phyloP scores from a whole-genome alignment of 208 protist species.

The Wallacemonas sp. region DNA sequence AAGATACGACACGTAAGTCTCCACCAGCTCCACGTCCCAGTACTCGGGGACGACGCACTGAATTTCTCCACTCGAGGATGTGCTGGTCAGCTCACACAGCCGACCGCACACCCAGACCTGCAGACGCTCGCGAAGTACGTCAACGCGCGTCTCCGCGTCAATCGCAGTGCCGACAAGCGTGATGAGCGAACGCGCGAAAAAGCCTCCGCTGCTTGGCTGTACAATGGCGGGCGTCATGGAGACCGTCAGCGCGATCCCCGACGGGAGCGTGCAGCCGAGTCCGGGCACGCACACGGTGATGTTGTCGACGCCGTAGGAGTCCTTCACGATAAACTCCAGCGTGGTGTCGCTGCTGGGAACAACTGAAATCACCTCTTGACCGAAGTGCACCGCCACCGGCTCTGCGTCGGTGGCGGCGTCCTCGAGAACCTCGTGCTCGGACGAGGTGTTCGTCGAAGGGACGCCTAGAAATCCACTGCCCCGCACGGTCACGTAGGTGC shows the following conservation, averaged over 20 bases:
- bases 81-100: constrained; percentile 18
- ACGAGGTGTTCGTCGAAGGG: no score
- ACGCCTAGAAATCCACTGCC: constrained; percentile 14
- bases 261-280: background rate
- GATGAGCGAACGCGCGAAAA: constrained; percentile 9
- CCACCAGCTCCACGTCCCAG: constrained; percentile 30
- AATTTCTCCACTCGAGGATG: constrained; percentile 21
- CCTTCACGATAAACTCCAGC: constrained; percentile 1
- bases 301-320: constrained; percentile 3
- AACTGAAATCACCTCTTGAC: background rate
- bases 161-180: constrained; percentile 25
- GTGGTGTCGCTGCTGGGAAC: constrained; percentile 3
- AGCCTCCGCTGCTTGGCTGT: constrained; percentile 24
- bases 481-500: constrained; percentile 17
- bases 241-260: constrained; percentile 11
- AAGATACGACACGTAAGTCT: constrained; percentile 10
- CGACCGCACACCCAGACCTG: constrained; percentile 33
- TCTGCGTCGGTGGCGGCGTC: background rate
- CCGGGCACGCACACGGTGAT: background rate
- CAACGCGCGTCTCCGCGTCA: background rate
- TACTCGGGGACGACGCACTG: constrained; percentile 26
- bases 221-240: constrained; percentile 25
- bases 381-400: background rate
- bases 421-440: no score
- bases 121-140: constrained; percentile 3